Evolutionary conservation across 768 basidiomycete species (phyloP), one percentile per base, ranked within the genome.

Genomic region (Calocybe indica): DNA sequence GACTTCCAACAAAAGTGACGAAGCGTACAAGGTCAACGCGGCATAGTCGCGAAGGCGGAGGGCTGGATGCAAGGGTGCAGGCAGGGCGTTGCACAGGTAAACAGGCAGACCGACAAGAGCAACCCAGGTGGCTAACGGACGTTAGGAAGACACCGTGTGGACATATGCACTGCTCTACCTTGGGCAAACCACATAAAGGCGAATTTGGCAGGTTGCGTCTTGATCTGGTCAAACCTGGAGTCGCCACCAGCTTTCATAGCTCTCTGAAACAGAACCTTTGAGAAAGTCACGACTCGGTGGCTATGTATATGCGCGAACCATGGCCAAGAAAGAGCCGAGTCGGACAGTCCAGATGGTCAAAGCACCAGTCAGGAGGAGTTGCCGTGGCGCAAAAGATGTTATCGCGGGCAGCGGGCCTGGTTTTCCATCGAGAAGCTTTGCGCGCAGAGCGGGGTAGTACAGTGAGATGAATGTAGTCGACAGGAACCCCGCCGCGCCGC

Each of bases 91-190:
- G 50, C 73, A 73, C 33, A 85, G 60, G 54, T 80, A 87, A 7
- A 87, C 78, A 3, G 86, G 85, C 9, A 89, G 69, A 12, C 85
- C 83, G 42, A 85, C 80, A 7, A 83, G 54, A 15, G 79, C 64
- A 36, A 87, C 75, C 86, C 86, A 88, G 2, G 78, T 78, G 0
- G 82, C 81, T 47, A 34, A 5, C 31, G 36, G 31, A 5, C 43
- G 13, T 12, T 29, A 31, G 31, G 35, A 30, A 35, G 28, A 31
- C 40, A 14, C 6, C 9, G 29, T 5, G 33, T 28, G 13, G 9
- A 35, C 10, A 42, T 10, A 42, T 40, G 30, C 41, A 37, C 22
- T 12, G 47, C 40, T 50, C 40, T 53, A 76, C 79, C 78, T 70
- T 81, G 80, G 3, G 71, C 75, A 47, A 82, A 68, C 85, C 85